Percentiles rank a stretch among this genome's conserved stretches.
Evolutionary conservation across 2,329 filamentous ascomycete species (phyloP).

Genomic region (Colletotrichum paranaense): DNA sequence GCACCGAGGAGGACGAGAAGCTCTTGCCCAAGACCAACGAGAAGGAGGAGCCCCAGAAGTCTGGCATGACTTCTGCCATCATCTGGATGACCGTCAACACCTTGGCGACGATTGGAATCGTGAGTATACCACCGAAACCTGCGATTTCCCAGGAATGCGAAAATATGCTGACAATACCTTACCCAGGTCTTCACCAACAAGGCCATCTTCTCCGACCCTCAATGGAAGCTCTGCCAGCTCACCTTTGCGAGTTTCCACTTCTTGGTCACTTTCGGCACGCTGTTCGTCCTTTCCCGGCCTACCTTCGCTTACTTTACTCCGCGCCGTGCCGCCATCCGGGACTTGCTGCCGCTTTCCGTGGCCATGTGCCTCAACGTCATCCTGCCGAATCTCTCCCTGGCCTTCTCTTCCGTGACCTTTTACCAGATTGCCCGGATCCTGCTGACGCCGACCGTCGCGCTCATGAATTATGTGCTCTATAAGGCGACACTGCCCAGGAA

Average conservation of each 20-base stretch:
- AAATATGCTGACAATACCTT: slow-evolving; percentile 27
- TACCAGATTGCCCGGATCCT: slow-evolving; percentile 77
- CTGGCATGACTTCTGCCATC: slow-evolving; percentile 51
- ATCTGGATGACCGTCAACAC: slow-evolving; percentile 72
- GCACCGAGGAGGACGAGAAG: slow-evolving; percentile 54
- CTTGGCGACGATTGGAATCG: slow-evolving; percentile 71
- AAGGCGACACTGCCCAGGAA: slow-evolving; percentile 63
- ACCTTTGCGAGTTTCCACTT: slow-evolving; percentile 78
- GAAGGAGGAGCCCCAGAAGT: slow-evolving; percentile 48
- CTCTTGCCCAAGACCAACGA: slow-evolving; percentile 49
- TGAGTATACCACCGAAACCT: slow-evolving; percentile 46
- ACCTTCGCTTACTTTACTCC: slow-evolving; percentile 68
- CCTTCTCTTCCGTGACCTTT: slow-evolving; percentile 75
- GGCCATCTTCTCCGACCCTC: slow-evolving; percentile 73
- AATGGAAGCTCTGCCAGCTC: slow-evolving; percentile 70
- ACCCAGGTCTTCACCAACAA: slow-evolving; percentile 76
- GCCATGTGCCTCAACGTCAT: slow-evolving; percentile 78
- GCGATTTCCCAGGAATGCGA: background rate
- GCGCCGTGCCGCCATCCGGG: slow-evolving; percentile 63
- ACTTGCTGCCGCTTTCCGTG: slow-evolving; percentile 72
- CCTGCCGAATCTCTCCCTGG: slow-evolving; percentile 74
- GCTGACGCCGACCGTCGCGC: slow-evolving; percentile 72
- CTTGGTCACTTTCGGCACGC: slow-evolving; percentile 71
- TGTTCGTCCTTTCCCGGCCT: slow-evolving; percentile 71
- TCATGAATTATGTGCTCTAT: slow-evolving; percentile 74